Percentiles rank a stretch among this genome's conserved stretches.
Evolutionary conservation across 163 green algal genomes (phyloP).

Genomic region (Chlorella variabilis): DNA sequence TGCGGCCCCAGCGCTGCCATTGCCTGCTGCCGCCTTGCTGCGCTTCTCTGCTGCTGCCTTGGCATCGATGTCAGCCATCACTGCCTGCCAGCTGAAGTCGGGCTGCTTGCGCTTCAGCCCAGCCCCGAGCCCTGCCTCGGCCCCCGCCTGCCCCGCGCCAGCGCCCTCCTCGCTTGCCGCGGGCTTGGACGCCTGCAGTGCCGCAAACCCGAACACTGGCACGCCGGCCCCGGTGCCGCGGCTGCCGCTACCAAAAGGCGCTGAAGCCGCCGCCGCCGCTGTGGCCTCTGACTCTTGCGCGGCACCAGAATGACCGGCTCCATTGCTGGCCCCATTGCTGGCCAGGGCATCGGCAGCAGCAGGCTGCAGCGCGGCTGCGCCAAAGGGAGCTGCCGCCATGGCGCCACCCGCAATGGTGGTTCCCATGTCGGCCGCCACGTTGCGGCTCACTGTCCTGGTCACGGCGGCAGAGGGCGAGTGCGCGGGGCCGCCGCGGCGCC

Average conservation of each 20-base stretch:
- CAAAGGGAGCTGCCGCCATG: conserved; percentile 4
- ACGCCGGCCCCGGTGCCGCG: background rate
- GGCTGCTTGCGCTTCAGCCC: conserved; percentile 34
- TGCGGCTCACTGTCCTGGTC: background rate
- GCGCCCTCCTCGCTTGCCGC: background rate
- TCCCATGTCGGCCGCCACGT: conserved; percentile 15
- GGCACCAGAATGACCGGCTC: background rate
- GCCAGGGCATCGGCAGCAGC: background rate
- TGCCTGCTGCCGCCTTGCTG: background rate
- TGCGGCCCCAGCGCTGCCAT: too few species aligned
- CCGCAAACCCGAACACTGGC: conserved; percentile 42
- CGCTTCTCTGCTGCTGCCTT: conserved; percentile 12
- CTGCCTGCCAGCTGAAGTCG: conserved; percentile 26
- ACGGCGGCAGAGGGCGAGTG: background rate
- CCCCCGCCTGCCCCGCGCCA: background rate
- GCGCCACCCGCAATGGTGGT: conserved; percentile 41
- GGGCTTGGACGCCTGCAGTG: background rate
- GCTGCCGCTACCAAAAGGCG: conserved; percentile 8
- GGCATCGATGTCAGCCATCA: conserved; percentile 28
- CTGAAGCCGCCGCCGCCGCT: background rate
- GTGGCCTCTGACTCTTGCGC: background rate
- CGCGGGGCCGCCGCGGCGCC: background rate
- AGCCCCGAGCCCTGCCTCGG: background rate
- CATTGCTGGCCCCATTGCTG: background rate
- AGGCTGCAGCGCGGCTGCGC: background rate